Base-by-base conservation (phyloP, 306 rosid genomes). In the Trichosanthes cucumerina region DNA sequence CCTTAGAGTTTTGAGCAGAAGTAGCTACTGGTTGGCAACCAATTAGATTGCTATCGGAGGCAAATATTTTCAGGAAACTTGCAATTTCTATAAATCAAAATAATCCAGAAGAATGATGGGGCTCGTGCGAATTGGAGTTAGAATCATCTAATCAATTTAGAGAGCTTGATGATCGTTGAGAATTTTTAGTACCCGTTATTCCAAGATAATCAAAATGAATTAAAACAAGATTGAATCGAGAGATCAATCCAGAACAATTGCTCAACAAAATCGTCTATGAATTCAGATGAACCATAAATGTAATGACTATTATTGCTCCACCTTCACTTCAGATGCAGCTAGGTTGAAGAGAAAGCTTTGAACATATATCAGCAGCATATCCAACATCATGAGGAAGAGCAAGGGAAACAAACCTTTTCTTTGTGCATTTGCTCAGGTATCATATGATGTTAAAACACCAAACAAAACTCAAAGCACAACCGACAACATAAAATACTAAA, bases 231-330 rank as follows among this genome's bases (percentile, higher is more conserved):
- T 41, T 14, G 53, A 44, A 70, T 5, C 19, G 1, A 44, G 21
- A 28, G 43, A 73, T 7, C 49, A 28, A 73, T 52, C 59, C 9
- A 73, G 77, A 73, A 73, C 14, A 73, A 49, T 47, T 73, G 44
- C 58, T 73, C 44, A 3, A 47, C 24, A 49, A 28, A 73, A 47
- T 73, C 9, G 44, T 6, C 26, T 9, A 49, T 46, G 60, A 73
- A 73, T 49, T 49, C 77, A 49, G 60, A 73, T 73, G 60, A 73
- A 28, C 28, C 15, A 71, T 49, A 72, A 72, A 49, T 73, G 26
- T 52, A 47, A 46, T 73, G 49, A 49, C 59, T 47, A 72, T 72
- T 28, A 73, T 47, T 47, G 59, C 39, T 47, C 60, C 60, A 73
- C 44, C 60, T 73, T 73, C 59, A 73, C 53, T 71, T 26, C 56